Evolutionary conservation across 257 asterid species (phyloP).

Genomic region (Solanum rostratum): DNA sequence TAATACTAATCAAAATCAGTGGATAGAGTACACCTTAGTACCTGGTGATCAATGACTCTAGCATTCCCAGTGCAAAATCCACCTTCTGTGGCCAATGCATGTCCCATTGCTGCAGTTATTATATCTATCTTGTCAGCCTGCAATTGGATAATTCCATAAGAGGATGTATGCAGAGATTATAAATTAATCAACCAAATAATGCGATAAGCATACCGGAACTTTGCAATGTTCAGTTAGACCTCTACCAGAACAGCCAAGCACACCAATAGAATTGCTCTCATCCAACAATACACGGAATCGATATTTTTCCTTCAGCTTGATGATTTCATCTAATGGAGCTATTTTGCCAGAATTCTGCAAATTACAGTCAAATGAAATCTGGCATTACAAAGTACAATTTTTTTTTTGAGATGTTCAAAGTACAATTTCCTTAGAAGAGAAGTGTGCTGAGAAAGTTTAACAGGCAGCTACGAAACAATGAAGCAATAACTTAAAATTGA

Average conservation of each 20-base stretch:
- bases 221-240: constrained; percentile 71
- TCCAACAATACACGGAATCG: constrained; percentile 82
- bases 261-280: constrained; percentile 88
- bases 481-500: neutral
- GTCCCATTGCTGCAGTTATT: constrained; percentile 90
- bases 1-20: neutral
- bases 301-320: constrained; percentile 71
- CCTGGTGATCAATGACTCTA: constrained; percentile 93
- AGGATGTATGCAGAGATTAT: neutral
- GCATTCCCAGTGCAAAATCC: constrained; percentile 95
- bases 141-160: constrained; percentile 5
- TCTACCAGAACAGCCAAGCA: constrained; percentile 88
- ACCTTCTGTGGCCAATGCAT: constrained; percentile 94
- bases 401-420: neutral
- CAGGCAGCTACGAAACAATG: neutral
- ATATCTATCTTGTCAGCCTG: constrained; percentile 88
- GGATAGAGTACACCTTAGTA: constrained; percentile 13
- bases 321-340: constrained; percentile 79
- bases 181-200: constrained; percentile 3
- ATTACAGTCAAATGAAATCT: neutral
- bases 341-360: constrained; percentile 89
- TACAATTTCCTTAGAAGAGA: neutral
- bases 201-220: constrained; percentile 50
- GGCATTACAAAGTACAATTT: neutral
- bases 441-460: neutral